phyloP scores from a whole-genome alignment of 73 alveolate species.

The Uronychia setigera region DNA sequence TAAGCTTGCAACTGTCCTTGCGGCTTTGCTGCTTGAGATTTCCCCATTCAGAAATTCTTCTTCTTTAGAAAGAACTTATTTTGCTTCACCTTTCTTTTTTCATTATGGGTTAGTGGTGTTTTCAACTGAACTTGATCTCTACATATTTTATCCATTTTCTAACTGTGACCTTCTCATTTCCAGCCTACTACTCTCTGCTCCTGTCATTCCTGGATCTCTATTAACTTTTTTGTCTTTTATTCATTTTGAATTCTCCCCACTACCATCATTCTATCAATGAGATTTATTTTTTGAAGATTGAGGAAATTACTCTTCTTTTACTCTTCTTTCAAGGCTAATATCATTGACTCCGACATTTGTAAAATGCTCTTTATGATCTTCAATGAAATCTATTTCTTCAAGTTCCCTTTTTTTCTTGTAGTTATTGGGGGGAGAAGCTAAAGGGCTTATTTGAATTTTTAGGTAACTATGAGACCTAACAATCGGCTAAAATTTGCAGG shows the following conservation, averaged over 20 bases:
- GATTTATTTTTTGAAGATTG: neutral
- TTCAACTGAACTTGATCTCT: neutral
- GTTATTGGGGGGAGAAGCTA: neutral
- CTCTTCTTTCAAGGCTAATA: too few species aligned
- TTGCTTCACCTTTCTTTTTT: neutral
- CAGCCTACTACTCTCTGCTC: neutral
- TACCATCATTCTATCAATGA: neutral
- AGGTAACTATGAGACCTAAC: conserved; percentile 12
- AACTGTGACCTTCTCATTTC: neutral
- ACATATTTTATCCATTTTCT: neutral
- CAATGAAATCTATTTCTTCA: neutral
- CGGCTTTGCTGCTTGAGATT: neutral
- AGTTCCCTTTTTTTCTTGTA: neutral
- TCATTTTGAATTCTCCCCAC: neutral
- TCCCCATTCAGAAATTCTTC: neutral
- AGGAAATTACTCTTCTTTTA: neutral
- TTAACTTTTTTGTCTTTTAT: too few species aligned
- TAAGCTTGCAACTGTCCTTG: neutral
- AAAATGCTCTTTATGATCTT: neutral
- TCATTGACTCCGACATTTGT: neutral
- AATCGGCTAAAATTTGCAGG: conserved; percentile 43
- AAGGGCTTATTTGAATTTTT: conserved; percentile 31
- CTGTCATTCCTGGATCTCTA: neutral
- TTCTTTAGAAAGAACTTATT: neutral
- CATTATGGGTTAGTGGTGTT: too few species aligned